Percentiles rank a stretch among this genome's conserved stretches.
phyloP scores from a whole-genome alignment of 2,329 filamentous ascomycete genomes.

The Trichoderma koningiopsis region DNA sequence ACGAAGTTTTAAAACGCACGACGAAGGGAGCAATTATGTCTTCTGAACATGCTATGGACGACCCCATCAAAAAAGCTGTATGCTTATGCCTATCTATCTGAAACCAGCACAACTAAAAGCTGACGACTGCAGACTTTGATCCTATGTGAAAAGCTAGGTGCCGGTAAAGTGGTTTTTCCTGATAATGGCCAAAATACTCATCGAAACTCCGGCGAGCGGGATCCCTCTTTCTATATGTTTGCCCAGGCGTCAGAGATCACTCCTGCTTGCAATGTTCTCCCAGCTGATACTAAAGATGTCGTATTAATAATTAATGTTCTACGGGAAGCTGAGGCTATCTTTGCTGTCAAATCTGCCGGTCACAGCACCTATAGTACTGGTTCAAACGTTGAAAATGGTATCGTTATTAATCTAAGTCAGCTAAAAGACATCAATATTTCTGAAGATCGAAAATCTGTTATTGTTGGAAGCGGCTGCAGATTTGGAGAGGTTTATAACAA shows the following conservation, averaged over 20 bases:
- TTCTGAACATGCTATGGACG: neutral
- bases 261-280: neutral
- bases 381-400: neutral
- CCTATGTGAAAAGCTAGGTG: neutral
- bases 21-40: neutral
- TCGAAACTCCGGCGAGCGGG: neutral
- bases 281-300: neutral
- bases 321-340: neutral
- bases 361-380: neutral
- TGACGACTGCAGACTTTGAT: neutral
- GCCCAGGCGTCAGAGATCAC: neutral
- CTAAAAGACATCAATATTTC: neutral
- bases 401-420: neutral
- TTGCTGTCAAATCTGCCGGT: slow-evolving; percentile 6
- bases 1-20: neutral
- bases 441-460: neutral
- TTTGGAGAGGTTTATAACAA: neutral
- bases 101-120: too few relatives aligned
- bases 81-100: neutral
- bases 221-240: neutral
- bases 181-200: neutral
- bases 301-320: neutral
- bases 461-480: neutral
- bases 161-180: neutral
- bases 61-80: neutral